Conservation (phyloP, 2,329 filamentous ascomycete species). For the Chaetomiaceae sp. region DNA sequence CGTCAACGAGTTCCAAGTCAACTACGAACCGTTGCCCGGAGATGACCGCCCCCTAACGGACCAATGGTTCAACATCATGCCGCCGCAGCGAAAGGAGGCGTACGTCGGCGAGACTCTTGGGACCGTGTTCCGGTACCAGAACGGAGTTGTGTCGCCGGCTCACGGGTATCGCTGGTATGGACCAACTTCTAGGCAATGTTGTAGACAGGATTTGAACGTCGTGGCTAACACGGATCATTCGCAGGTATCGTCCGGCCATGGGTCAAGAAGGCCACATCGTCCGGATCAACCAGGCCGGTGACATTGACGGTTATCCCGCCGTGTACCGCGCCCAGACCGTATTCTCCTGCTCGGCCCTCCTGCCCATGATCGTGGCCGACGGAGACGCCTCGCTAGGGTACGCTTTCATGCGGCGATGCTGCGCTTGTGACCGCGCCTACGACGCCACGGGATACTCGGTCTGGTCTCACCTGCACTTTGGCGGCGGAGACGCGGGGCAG, state of each 20-base stretch:
- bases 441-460: not conserved
- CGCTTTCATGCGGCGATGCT: conserved; percentile 19
- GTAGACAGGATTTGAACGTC: not conserved
- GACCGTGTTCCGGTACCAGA: conserved; percentile 35
- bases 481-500: not conserved
- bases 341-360: conserved; percentile 36
- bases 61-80: conserved; percentile 31
- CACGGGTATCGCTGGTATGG: conserved; percentile 24
- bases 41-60: conserved; percentile 7
- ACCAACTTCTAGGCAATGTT: not conserved
- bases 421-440: conserved; percentile 13
- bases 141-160: conserved; percentile 30
- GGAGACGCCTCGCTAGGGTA: conserved; percentile 13
- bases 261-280: conserved; percentile 13
- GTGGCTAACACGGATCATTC: not conserved
- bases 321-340: conserved; percentile 30
- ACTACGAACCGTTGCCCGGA: conserved; percentile 8
- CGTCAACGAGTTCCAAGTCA: conserved; percentile 34
- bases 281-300: not conserved
- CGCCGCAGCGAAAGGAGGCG: conserved; percentile 24
- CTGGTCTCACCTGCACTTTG: conserved; percentile 33
- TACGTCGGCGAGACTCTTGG: conserved; percentile 32
- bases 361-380: conserved; percentile 34
- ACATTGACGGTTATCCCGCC: not conserved
- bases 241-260: conserved; percentile 2